phyloP scores from a whole-genome alignment of 495 filamentous ascomycete genomes.

The Cladorrhinum samala region DNA sequence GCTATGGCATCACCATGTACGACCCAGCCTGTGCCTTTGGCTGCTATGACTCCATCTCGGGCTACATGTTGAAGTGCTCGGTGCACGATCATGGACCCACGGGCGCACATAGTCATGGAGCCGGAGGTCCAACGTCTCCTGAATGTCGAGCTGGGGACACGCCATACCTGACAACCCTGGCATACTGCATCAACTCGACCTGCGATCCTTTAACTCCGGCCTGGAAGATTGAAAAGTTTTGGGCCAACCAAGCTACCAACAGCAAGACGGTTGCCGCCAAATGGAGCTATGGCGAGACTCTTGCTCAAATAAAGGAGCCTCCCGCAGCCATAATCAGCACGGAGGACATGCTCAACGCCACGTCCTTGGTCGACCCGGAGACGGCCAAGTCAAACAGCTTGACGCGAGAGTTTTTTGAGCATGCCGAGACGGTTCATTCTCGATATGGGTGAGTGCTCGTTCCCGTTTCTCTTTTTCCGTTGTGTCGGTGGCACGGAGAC shows the following conservation, averaged over 20 bases:
- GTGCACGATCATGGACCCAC: slow-evolving; percentile 6
- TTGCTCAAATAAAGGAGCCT: slow-evolving; percentile 1
- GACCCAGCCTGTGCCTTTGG: slow-evolving; percentile 29
- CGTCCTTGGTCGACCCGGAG: slow-evolving; percentile 21
- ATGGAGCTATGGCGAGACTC: slow-evolving; percentile 16
- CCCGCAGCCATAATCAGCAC: slow-evolving; percentile 5
- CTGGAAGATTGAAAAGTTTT: slow-evolving; percentile 28
- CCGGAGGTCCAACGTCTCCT: slow-evolving; percentile 19
- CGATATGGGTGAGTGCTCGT: background rate
- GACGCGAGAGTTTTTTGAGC: slow-evolving; percentile 6
- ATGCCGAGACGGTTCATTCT: slow-evolving; percentile 1
- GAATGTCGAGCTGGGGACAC: slow-evolving; percentile 32
- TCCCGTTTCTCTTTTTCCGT: background rate
- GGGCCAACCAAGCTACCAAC: slow-evolving; percentile 14
- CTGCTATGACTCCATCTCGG: slow-evolving; percentile 22
- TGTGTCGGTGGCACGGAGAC: background rate
- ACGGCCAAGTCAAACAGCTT: background rate
- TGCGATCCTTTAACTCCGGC: slow-evolving; percentile 20
- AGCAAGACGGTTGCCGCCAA: slow-evolving; percentile 5
- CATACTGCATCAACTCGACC: slow-evolving; percentile 31
- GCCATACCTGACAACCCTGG: slow-evolving; percentile 31
- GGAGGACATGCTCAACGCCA: slow-evolving; percentile 19
- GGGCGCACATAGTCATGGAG: slow-evolving; percentile 6
- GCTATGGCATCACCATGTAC: slow-evolving; percentile 32
- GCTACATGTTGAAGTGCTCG: slow-evolving; percentile 27